These are phyloP conservation scores for Onygena corvina DNA, from an alignment of 2,329 filamentous ascomycete genomes.

Conservation along the genomic window DNA sequence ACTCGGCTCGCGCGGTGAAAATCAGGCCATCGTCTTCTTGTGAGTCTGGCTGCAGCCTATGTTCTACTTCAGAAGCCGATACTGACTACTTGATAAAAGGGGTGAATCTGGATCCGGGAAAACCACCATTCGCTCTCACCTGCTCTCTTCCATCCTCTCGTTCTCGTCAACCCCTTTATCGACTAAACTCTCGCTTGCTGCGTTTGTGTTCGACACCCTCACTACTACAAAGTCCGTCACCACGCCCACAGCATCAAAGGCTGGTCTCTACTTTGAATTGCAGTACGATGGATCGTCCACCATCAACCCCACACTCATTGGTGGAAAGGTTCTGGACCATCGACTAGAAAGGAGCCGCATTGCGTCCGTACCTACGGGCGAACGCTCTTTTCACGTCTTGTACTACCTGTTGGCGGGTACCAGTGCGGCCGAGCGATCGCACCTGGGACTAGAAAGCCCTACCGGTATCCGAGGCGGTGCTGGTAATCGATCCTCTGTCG, in stretches of 20 bases:
- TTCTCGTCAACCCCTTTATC: constrained; percentile 89
- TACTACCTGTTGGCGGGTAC: constrained; percentile 94
- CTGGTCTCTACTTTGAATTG: constrained; percentile 87
- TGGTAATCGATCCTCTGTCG: constrained; percentile 44
- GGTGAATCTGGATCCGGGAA: constrained; percentile 95
- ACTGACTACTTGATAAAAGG: constrained; percentile 36
- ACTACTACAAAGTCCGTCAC: constrained; percentile 96
- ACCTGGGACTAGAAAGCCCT: constrained; percentile 54
- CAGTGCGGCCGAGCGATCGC: constrained; percentile 75
- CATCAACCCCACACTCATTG: constrained; percentile 75
- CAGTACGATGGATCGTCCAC: constrained; percentile 88
- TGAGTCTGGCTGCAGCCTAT: too few species aligned
- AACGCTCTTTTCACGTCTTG: constrained; percentile 89
- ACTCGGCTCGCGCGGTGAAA: constrained; percentile 77
- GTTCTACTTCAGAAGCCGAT: not conserved
- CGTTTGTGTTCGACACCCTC: constrained; percentile 89
- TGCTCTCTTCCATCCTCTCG: constrained; percentile 71
- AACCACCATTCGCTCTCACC: constrained; percentile 81
- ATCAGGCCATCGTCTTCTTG: constrained; percentile 87
- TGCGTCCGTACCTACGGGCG: constrained; percentile 81
- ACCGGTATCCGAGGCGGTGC: constrained; percentile 31
- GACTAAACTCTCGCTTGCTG: constrained; percentile 80
- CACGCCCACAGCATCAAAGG: constrained; percentile 88
- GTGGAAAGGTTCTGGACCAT: constrained; percentile 89
- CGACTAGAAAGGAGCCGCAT: constrained; percentile 85